Conservation (phyloP, 257 asterid species). For the Nicotiana tabacum region DNA sequence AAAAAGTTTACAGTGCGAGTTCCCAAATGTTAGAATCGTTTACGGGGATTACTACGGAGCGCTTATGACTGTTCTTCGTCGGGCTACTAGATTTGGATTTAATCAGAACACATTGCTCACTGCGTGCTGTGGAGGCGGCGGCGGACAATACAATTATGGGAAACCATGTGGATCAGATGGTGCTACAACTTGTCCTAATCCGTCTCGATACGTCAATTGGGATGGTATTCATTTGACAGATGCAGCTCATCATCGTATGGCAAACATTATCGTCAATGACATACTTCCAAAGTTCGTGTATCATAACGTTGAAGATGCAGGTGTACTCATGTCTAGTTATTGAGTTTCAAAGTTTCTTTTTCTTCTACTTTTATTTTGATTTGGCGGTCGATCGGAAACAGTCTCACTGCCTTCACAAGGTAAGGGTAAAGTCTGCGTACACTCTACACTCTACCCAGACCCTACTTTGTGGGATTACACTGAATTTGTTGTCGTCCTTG, state of each 20-base stretch:
- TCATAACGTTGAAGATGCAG: not conserved
- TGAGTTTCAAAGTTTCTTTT: not conserved
- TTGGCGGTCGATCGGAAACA: rapidly evolving
- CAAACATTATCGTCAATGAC: not conserved
- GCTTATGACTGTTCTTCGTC: not conserved
- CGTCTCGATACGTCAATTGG: not conserved
- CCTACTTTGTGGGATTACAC: too few relatives aligned
- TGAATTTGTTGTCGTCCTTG: too few relatives aligned
- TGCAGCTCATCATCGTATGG: not conserved
- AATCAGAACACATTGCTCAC: not conserved
- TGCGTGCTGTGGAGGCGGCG: not conserved
- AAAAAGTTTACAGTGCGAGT: not conserved
- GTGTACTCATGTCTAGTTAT: not conserved
- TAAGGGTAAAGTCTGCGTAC: rapidly evolving
- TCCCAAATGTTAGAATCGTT: not conserved
- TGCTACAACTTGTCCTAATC: not conserved
- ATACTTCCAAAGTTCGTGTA: not conserved
- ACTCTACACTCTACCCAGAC: rapidly evolving
- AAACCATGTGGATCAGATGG: not conserved
- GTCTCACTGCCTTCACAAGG: too few relatives aligned
- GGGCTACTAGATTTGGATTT: not conserved
- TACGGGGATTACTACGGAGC: not conserved
- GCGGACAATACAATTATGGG: not conserved
- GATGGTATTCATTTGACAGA: not conserved
- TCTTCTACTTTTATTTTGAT: too few relatives aligned